Base-by-base conservation (phyloP, 768 basidiomycete species). In the Suillus americanus region DNA sequence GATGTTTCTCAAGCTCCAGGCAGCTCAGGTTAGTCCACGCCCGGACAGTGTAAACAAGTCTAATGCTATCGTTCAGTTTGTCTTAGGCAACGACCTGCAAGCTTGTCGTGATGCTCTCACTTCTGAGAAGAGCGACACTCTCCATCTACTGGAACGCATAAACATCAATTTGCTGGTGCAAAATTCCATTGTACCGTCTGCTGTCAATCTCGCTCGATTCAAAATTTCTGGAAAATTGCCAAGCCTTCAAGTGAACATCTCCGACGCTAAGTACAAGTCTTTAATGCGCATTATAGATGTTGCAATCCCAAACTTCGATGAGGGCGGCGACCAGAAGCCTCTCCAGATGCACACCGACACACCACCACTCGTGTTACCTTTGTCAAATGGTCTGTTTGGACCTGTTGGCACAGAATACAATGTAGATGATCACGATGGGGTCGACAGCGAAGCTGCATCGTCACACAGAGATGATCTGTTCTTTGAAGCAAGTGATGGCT, bases 281-380 rank as follows among this genome's bases (percentile, higher is more conserved):
- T 77, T 99, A 51, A 94, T 99, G 92, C 87, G 93, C 10, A 81
- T 99, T 63, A 85, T 99, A 69, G 96, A 99, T 70, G 89, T 95
- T 33, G 87, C 89, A 35, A 89, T 99, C 45, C 97, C 97, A 16
- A 85, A 89, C 64, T 90, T 98, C 69, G 89, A 85, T 51, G 80
- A 84, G 30, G 81, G 78, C 28, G 66, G 70, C 37, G 74, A 70
- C 55, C 67, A 60, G 51, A 71, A 57, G 37, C 67, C 68, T 3
- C 71, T 71, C 10, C 51, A 68, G 54, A 68, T 73, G 48, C 74
- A 62, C 2, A 64, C 61, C 30, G 68, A 71, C 35, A 70, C 71
- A 28, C 69, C 76, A 40, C 63, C 79, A 51, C 77, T 72, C 7
- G 70, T 71, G 23, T 86, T 90, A 71, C 83, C 82, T 60, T 75